These are phyloP conservation scores for Heteromeles arbutifolia DNA, from an alignment of 306 rosid genomes.

Conservation along the genomic window DNA sequence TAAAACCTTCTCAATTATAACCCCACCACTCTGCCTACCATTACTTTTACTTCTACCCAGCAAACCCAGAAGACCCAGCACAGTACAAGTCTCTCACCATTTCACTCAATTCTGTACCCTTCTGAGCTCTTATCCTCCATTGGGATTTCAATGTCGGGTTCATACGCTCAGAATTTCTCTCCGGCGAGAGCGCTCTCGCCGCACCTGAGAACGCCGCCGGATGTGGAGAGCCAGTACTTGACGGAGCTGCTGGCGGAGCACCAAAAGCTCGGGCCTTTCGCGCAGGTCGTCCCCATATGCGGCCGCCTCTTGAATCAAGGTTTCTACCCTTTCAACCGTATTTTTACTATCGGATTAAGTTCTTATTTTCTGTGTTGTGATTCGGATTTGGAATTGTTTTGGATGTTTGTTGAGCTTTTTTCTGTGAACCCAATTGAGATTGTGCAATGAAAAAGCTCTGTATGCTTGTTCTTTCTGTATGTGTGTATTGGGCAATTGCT, in stretches of 20 bases:
- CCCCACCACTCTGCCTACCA: constrained; percentile 2
- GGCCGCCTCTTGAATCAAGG: constrained; percentile 96
- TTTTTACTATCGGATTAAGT: not conserved
- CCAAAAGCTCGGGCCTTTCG: constrained; percentile 91
- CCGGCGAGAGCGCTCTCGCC: constrained; percentile 90
- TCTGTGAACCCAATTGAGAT: not conserved
- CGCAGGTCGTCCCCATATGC: constrained; percentile 85
- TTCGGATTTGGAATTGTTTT: not conserved
- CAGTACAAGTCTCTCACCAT: not conserved
- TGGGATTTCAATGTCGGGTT: constrained; percentile 57
- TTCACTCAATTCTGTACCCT: not conserved
- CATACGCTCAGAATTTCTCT: constrained; percentile 76
- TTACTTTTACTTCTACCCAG: not conserved
- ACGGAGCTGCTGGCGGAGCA: constrained; percentile 85
- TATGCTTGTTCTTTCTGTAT: not conserved
- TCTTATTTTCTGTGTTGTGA: not conserved
- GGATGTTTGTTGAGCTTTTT: not conserved
- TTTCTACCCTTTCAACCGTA: constrained; percentile 7
- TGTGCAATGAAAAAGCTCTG: not conserved
- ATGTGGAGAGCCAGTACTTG: constrained; percentile 88
- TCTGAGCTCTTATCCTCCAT: not conserved
- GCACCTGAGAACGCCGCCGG: constrained; percentile 69
- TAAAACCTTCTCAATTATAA: constrained; percentile 1
- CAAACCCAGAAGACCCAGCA: not conserved
- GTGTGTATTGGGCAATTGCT: not conserved